Base-by-base conservation (phyloP, 495 filamentous ascomycete genomes). In the Saxophila tyrrhenica region DNA sequence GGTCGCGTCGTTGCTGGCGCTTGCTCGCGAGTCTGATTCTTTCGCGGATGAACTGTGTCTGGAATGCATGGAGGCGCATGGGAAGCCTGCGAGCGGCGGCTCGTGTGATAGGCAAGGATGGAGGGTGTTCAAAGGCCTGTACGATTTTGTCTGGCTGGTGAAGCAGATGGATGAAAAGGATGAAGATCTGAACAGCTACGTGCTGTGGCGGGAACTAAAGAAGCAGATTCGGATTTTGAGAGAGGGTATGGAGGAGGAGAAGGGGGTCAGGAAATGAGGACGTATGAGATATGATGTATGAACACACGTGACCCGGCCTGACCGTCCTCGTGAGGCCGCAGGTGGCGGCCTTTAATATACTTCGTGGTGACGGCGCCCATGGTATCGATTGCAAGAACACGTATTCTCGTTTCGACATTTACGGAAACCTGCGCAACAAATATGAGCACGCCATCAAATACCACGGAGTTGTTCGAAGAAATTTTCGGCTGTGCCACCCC, bases 191-290 rank as follows among this genome's bases (percentile, higher is more conserved):
- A 63, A 69, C 3, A 53, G 59, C 9, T 63, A 66, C 39, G 51
- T 70, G 8, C 55, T 74, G 9, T 74, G 71, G 71, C 52, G 64
- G 19, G 67, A 67, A 55, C 64, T 74, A 2, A 68, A 70, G 62
- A 69, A 67, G 58, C 70, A 71, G 52, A 57, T 74, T 11, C 54
- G 62, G 48, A 62, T 68, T 25, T 47, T 74, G 39, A 55, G 65
- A 39, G 67, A 72, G 51, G 70, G 72, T 54, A 51, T 74, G 57
- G 67, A 54, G 1, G 42, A 60, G 13, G 56, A 60, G 35, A 56
- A 58, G 17, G 46, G 43, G 29, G 13, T 5, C 29, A 35, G 29
- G 29, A 35, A 35, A 35, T 35, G 29, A 35, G 29, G 29, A 35
- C 5, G 29, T 35, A 13, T 35, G 29, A 35, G 5, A 35, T 35